Conservation (phyloP, 202 grass and related monocot species). For the Bolboschoenoplectus hybrid region DNA sequence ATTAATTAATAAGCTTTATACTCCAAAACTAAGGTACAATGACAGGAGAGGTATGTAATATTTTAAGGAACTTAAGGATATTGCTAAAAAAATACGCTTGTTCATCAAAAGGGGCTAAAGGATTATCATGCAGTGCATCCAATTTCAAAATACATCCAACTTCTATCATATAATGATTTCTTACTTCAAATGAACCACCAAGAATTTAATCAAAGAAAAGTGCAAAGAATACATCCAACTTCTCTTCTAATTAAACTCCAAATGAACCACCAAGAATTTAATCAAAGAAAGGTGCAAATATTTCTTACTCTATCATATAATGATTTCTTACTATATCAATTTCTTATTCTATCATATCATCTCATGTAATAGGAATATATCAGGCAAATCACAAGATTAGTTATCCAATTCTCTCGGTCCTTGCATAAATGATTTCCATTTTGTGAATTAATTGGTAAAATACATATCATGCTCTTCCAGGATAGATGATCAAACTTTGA, state of each 20-base stretch:
- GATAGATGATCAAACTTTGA: neutral
- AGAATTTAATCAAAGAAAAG: constrained; percentile 2
- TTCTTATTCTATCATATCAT: neutral
- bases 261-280: neutral
- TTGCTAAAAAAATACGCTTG: neutral
- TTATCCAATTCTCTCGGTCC: neutral
- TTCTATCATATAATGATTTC: neutral
- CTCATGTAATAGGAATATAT: neutral
- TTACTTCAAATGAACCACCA: too few species aligned
- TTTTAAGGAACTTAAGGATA: neutral
- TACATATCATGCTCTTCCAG: neutral
- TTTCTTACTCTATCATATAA: neutral
- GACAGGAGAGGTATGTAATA: neutral
- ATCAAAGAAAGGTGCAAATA: neutral
- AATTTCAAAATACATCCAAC: neutral
- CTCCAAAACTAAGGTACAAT: neutral
- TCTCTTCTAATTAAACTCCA: neutral
- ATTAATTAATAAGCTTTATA: neutral
- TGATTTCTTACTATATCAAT: neutral
- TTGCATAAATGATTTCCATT: neutral
- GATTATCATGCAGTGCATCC: neutral
- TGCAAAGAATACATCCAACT: neutral
- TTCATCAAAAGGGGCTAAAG: neutral
- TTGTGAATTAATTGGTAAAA: neutral
- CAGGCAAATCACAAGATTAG: neutral